A percentile compares a stretch with the other conserved stretches of the same genome.
Evolutionary conservation across 2,329 filamentous ascomycete genomes (phyloP).

Genomic region (Beauveria caledonica): DNA sequence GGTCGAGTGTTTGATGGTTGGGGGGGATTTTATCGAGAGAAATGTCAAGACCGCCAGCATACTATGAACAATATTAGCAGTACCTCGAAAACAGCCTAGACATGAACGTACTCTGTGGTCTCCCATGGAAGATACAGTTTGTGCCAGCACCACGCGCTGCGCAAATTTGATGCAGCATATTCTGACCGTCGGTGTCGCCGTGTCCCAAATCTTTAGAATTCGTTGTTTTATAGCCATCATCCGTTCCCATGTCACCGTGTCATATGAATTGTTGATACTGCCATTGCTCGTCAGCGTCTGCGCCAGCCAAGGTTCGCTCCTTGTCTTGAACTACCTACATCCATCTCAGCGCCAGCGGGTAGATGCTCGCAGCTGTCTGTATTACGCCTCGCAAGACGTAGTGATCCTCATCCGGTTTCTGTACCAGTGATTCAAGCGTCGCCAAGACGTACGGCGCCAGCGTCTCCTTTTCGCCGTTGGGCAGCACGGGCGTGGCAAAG

Average conservation of each 20-base stretch:
- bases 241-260: constrained; percentile 74
- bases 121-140: constrained; percentile 73
- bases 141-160: constrained; percentile 84
- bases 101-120: constrained; percentile 66
- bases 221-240: constrained; percentile 84
- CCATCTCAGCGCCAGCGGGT: constrained; percentile 84
- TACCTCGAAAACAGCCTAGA: not conserved
- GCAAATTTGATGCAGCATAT: constrained; percentile 98
- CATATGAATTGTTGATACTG: constrained; percentile 81
- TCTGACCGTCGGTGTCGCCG: constrained; percentile 63
- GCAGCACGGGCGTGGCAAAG: constrained; percentile 83
- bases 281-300: constrained; percentile 15
- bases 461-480: constrained; percentile 69
- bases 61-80: constrained; percentile 26
- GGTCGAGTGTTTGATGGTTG: constrained; percentile 72
- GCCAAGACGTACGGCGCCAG: constrained; percentile 71
- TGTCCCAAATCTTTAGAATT: constrained; percentile 84
- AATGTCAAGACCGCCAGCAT: constrained; percentile 55
- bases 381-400: constrained; percentile 79
- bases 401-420: constrained; percentile 66
- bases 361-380: constrained; percentile 85
- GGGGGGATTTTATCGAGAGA: constrained; percentile 79
- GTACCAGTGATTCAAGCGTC: constrained; percentile 61
- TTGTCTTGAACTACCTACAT: constrained; percentile 59
- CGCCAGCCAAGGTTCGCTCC: not conserved